Base-by-base conservation (phyloP, 2,329 filamentous ascomycete species). In the Fusarium fracticaudum region DNA sequence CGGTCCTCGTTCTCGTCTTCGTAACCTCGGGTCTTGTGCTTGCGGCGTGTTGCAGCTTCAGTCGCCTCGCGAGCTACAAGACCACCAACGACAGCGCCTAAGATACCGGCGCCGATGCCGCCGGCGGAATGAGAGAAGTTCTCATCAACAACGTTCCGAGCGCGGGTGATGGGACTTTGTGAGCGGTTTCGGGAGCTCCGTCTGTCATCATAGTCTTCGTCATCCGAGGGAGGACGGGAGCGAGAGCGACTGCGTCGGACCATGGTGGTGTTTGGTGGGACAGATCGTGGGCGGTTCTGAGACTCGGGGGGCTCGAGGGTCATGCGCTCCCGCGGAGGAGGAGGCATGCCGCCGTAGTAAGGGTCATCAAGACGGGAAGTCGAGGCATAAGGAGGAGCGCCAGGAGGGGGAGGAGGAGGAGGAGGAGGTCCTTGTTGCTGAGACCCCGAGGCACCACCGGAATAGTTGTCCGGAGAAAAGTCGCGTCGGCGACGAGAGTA, bases 71-170 rank as follows among this genome's bases (percentile, higher is more conserved):
- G 83, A 22, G 85, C 87, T n/a, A 87, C 87, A 15, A 88, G 79
- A 7, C 88, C 88, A 41, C 88, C 88, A 3, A 89, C 85, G 3
- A 89, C 82, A 29, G 88, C 88, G 22, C 88, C 88, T 6, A 90
- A 78, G 14, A 90, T 83, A 31, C 87, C 85, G 13, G 85, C 85
- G 44, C 87, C 87, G 6, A 90, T 79, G 8, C 88, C 88, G 2
- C 86, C 81, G 5, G 81, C 81, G 9, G 86, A 86, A 59, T 84
- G 83, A 43, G 85, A 85, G 73, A 90, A 89, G 53, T 84, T 85
- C 67, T 84, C 81, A 50, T 86, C 81, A 48, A 88, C 79, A 18
- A 83, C 82, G 38, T 82, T 70, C 38, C 83, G 83, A 11, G 85
- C 84, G 69, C 85, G 84, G 53, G 79, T 78, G 9, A 85, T 62